Percentiles rank a stretch among this genome's conserved stretches.
phyloP scores from a whole-genome alignment of 1,284 basidiomycete genomes.

The Malassezia sp. region DNA sequence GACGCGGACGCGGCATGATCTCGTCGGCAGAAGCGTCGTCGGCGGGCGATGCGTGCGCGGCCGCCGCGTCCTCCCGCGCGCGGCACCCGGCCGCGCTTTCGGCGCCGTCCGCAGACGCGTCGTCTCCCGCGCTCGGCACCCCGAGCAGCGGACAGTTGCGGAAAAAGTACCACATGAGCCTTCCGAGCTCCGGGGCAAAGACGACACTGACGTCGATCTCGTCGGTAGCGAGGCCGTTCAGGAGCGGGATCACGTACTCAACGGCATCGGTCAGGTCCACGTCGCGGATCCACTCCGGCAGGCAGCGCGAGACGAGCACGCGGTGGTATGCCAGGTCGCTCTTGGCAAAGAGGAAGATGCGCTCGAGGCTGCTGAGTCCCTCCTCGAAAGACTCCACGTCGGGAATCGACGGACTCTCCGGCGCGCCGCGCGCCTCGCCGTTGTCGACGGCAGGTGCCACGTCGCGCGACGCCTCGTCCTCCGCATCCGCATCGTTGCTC shows the following conservation, averaged over 20 bases:
- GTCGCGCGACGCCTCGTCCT: constrained; percentile 11
- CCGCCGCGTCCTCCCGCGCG: constrained; percentile 15
- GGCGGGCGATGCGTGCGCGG: background rate
- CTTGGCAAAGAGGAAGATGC: constrained; percentile 82
- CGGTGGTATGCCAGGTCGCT: constrained; percentile 61
- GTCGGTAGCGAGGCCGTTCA: constrained; percentile 76
- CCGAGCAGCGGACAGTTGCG: constrained; percentile 52
- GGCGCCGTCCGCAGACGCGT: constrained; percentile 1
- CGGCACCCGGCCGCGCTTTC: too few relatives aligned
- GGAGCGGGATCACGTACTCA: constrained; percentile 82
- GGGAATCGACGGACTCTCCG: background rate
- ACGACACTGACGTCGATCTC: constrained; percentile 86
- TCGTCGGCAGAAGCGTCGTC: constrained; percentile 23
- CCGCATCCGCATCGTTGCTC: constrained; percentile 16
- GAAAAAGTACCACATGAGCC: constrained; percentile 89
- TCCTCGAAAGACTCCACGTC: constrained; percentile 16
- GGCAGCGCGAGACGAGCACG: constrained; percentile 58
- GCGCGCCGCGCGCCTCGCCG: constrained; percentile 11
- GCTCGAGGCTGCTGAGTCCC: constrained; percentile 65
- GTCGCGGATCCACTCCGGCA: constrained; percentile 43
- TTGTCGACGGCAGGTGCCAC: constrained; percentile 12
- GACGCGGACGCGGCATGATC: constrained; percentile 49
- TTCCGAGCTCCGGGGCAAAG: constrained; percentile 67
- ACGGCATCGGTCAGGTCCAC: constrained; percentile 71
- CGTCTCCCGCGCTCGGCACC: constrained; percentile 16